phyloP scores from a whole-genome alignment of 2,329 filamentous ascomycete species.

The Sarocladiaceae sp. region DNA sequence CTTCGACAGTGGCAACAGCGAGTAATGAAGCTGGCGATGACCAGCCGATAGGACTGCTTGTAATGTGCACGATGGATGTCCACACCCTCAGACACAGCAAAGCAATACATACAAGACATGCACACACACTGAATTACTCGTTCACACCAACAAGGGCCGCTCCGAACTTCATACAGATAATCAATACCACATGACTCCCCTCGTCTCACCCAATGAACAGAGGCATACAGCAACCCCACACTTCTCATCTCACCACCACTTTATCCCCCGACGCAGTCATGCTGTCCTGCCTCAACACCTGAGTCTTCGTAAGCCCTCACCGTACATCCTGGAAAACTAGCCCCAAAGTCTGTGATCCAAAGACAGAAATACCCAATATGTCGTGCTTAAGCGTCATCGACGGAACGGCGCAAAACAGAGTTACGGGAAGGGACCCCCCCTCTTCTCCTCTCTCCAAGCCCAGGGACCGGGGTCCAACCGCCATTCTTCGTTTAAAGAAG shows the following conservation, averaged over 20 bases:
- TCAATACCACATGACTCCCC: not conserved
- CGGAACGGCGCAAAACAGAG: not conserved
- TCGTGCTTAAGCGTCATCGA: conserved; percentile 9
- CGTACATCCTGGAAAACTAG: too few relatives aligned
- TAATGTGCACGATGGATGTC: too few relatives aligned
- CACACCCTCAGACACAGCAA: not conserved
- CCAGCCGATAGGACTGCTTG: not conserved
- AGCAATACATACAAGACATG: not conserved
- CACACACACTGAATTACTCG: not conserved
- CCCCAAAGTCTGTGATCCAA: not conserved
- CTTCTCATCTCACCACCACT: not conserved
- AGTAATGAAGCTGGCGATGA: not conserved
- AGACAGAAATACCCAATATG: too few relatives aligned
- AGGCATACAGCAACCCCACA: not conserved
- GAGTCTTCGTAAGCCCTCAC: too few relatives aligned
- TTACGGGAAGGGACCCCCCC: conserved; percentile 1
- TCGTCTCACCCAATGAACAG: not conserved
- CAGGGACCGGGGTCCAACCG: too few relatives aligned
- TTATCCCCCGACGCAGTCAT: not conserved
- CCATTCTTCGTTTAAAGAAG: not conserved
- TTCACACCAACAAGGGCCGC: not conserved
- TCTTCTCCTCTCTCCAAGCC: not conserved
- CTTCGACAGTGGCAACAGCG: not conserved
- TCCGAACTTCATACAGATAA: not conserved
- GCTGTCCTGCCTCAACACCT: not conserved